phyloP scores from a whole-genome alignment of 805 yeast species.

The Metschnikowia corniflorae region DNA sequence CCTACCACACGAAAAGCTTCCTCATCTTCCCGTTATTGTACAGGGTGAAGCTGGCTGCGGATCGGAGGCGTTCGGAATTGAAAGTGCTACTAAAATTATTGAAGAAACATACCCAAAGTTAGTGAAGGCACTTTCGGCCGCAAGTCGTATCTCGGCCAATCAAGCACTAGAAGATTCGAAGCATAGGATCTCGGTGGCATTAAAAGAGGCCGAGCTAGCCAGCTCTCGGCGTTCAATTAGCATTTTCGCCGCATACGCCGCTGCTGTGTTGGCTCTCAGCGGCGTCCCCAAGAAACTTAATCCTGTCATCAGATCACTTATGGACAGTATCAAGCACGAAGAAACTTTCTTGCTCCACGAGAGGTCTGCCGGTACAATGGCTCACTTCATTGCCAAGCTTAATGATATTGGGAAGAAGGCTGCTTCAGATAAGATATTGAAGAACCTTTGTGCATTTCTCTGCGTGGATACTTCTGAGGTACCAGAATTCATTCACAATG shows the following conservation, averaged over 20 bases:
- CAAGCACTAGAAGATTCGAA: slow-evolving; percentile 77
- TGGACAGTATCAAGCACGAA: slow-evolving; percentile 89
- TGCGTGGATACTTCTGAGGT: slow-evolving; percentile 96
- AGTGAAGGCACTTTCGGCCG: slow-evolving; percentile 58
- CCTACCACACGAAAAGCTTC: slow-evolving; percentile 65
- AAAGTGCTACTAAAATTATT: slow-evolving; percentile 67
- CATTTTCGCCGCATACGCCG: slow-evolving; percentile 71
- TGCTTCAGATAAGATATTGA: slow-evolving; percentile 84
- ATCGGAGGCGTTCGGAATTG: slow-evolving; percentile 83
- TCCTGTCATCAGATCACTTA: slow-evolving; percentile 81
- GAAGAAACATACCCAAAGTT: slow-evolving; percentile 64
- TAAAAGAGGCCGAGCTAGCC: slow-evolving; percentile 62
- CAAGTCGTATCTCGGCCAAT: slow-evolving; percentile 65
- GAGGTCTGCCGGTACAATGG: slow-evolving; percentile 67
- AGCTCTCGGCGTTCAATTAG: slow-evolving; percentile 50
- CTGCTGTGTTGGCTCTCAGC: slow-evolving; percentile 60
- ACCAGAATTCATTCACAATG: slow-evolving; percentile 80
- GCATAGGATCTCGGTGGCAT: slow-evolving; percentile 60
- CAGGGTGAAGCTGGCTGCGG: slow-evolving; percentile 95
- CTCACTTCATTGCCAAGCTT: slow-evolving; percentile 60
- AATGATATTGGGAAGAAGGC: slow-evolving; percentile 54
- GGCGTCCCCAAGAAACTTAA: slow-evolving; percentile 85
- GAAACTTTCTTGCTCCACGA: slow-evolving; percentile 61
- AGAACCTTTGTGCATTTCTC: slow-evolving; percentile 84
- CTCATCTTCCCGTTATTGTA: slow-evolving; percentile 82